A percentile compares a stretch with the other conserved stretches of the same genome.
Evolutionary conservation across 2,329 filamentous ascomycete species (phyloP).

Genomic region (Diaporthe ampelina): DNA sequence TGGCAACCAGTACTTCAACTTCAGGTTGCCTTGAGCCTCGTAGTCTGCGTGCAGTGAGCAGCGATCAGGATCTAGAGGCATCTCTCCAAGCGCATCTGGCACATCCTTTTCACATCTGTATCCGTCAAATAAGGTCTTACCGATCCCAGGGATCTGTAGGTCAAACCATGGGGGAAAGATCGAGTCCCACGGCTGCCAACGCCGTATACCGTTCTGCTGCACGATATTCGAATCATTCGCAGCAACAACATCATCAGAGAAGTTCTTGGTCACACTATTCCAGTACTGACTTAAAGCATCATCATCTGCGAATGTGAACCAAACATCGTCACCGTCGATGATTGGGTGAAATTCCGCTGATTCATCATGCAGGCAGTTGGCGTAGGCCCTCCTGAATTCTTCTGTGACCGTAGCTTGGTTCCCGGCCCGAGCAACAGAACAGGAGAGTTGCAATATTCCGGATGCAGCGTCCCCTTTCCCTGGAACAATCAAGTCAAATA

Average conservation of each 20-base stretch:
- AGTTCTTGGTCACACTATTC: too few species aligned
- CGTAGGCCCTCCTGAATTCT: neutral
- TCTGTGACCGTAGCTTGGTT: neutral
- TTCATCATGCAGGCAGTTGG: neutral
- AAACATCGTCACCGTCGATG: neutral
- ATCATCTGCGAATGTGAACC: neutral
- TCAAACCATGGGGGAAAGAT: neutral
- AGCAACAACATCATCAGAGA: too few species aligned
- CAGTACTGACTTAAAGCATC: neutral
- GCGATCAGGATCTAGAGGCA: too few species aligned
- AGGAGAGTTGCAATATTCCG: neutral
- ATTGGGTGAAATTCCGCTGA: neutral
- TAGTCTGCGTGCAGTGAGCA: neutral
- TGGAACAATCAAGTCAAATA: neutral
- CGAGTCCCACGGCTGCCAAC: too few species aligned
- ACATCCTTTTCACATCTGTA: too few species aligned
- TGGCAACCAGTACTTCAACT: neutral
- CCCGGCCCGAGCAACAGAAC: neutral
- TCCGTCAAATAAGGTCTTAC: fast-evolving
- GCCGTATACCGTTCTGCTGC: too few species aligned
- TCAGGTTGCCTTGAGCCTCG: fast-evolving
- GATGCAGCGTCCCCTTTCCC: neutral
- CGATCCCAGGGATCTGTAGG: neutral
- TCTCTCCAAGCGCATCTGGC: too few species aligned
- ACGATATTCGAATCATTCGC: too few species aligned